A percentile compares a stretch with the other conserved stretches of the same genome.
Evolutionary conservation across 441 rosid species (phyloP).

Genomic region (Eutrema salsugineum): DNA sequence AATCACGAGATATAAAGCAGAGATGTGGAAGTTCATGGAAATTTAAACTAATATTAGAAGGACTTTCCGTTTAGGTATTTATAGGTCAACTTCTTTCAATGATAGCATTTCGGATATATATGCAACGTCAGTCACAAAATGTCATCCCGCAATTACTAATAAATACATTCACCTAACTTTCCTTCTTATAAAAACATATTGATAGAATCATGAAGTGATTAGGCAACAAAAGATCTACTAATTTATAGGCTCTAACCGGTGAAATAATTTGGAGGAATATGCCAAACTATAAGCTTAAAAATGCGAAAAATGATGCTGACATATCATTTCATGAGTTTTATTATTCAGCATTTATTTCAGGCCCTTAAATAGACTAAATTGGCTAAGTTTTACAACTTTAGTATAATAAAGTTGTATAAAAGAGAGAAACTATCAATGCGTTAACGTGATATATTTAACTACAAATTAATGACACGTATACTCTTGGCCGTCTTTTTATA

Average conservation of each 20-base stretch:
- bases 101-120: conserved; percentile 13
- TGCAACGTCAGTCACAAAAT: conserved; percentile 1
- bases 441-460: background rate
- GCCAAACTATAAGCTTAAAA: background rate
- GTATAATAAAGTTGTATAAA: background rate
- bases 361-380: background rate
- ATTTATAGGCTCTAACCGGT: background rate
- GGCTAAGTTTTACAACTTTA: background rate
- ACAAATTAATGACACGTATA: too few relatives aligned
- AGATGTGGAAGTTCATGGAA: conserved; percentile 18
- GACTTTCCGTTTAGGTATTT: background rate
- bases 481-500: too few relatives aligned
- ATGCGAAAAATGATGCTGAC: background rate
- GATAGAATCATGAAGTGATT: conserved; percentile 7
- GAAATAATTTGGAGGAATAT: background rate
- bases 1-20: background rate
- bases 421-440: background rate
- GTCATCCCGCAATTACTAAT: background rate
- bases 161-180: background rate
- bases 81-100: conserved; percentile 18
- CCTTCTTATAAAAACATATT: background rate
- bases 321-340: background rate
- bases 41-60: background rate
- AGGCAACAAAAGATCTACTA: background rate
- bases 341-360: background rate